A percentile compares a stretch with the other conserved stretches of the same genome.
Conservation (phyloP, 805 yeast genomes). For the Ogataea glucozyma region DNA sequence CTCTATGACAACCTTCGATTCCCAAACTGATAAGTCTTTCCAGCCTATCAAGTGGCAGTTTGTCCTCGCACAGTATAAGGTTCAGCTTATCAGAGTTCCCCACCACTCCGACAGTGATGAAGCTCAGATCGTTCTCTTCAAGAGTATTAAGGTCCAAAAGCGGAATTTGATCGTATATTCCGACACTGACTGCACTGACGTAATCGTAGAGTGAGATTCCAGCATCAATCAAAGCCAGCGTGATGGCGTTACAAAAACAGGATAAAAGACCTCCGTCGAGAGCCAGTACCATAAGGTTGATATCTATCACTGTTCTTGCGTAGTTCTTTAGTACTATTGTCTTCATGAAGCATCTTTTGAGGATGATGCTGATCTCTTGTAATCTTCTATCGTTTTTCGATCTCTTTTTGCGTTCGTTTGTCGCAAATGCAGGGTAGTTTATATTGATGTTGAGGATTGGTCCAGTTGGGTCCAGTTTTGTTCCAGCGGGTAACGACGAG, state of each 20-base stretch:
- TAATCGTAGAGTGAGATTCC: slow-evolving; percentile 94
- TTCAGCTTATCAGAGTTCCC: slow-evolving; percentile 83
- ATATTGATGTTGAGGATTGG: slow-evolving; percentile 68
- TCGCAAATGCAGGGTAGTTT: slow-evolving; percentile 78
- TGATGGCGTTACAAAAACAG: slow-evolving; percentile 78
- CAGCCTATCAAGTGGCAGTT: slow-evolving; percentile 77
- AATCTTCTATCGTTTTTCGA: slow-evolving; percentile 66
- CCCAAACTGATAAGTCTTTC: slow-evolving; percentile 79
- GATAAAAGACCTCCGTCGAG: slow-evolving; percentile 91
- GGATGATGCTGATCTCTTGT: slow-evolving; percentile 63
- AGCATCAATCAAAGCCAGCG: slow-evolving; percentile 90
- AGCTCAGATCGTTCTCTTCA: slow-evolving; percentile 84
- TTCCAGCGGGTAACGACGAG: slow-evolving; percentile 51
- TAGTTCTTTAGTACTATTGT: slow-evolving; percentile 72
- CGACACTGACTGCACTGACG: slow-evolving; percentile 77
- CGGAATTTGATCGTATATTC: slow-evolving; percentile 73
- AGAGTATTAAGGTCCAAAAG: slow-evolving; percentile 77
- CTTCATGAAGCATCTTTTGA: slow-evolving; percentile 71
- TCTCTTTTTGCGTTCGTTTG: slow-evolving; percentile 71
- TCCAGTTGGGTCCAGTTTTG: slow-evolving; percentile 48
- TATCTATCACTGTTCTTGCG: slow-evolving; percentile 79
- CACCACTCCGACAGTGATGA: slow-evolving; percentile 77
- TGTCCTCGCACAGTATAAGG: slow-evolving; percentile 75
- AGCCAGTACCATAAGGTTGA: slow-evolving; percentile 74
- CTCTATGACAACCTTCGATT: slow-evolving; percentile 80